These are phyloP conservation scores for Trypanosoma cruzi DNA, from an alignment of 208 protist genomes.

Conservation along the genomic window DNA sequence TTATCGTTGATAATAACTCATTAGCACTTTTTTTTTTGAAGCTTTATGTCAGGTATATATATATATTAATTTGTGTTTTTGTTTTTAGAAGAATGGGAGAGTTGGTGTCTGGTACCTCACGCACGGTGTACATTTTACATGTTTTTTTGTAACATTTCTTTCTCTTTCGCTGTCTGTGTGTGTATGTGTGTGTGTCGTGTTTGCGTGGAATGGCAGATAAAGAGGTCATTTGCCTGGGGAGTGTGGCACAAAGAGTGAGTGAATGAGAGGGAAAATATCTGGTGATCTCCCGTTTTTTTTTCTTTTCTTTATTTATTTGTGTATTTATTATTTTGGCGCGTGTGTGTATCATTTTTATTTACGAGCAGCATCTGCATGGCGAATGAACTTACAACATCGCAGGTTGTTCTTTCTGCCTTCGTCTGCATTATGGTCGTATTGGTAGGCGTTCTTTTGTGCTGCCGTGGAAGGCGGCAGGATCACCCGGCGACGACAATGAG, in stretches of 20 bases:
- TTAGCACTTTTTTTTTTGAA: slow-evolving; percentile 14
- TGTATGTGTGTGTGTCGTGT: background rate
- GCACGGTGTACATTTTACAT: background rate
- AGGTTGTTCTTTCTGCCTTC: slow-evolving; percentile 1
- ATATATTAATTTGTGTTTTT: slow-evolving; percentile 6
- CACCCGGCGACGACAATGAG: background rate
- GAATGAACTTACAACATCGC: background rate
- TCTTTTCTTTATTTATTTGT: background rate
- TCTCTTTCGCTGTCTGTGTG: background rate
- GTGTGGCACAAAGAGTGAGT: background rate
- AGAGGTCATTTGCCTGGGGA: background rate
- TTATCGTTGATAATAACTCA: slow-evolving; percentile 1
- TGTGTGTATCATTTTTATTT: background rate
- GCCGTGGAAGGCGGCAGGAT: background rate
- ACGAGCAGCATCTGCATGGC: slow-evolving; percentile 3
- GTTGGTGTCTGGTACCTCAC: background rate
- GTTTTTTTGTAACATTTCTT: background rate
- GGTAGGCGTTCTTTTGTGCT: background rate
- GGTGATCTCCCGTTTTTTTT: too few relatives aligned
- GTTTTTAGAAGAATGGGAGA: slow-evolving; percentile 3
- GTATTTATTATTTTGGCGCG: too few relatives aligned
- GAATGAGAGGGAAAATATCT: too few relatives aligned
- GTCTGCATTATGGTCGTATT: background rate
- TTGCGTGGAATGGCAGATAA: background rate
- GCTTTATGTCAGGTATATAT: slow-evolving; percentile 13